Evolutionary conservation across 31 red algal species (phyloP).

Genomic region (Odonthalia washingtoniensis): DNA sequence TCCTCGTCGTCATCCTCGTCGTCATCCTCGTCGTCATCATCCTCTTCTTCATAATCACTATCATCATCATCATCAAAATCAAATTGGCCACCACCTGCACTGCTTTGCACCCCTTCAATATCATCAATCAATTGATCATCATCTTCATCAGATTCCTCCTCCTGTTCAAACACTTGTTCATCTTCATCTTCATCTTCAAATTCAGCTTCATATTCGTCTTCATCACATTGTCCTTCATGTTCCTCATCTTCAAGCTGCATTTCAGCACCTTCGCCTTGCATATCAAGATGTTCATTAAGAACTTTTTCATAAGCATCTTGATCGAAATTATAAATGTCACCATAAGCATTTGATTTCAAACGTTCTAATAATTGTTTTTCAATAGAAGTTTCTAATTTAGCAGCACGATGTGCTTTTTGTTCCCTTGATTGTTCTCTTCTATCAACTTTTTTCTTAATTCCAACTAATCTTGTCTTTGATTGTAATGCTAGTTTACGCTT

Average conservation of each 20-base stretch:
- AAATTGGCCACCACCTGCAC: conserved; percentile 31
- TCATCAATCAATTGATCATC: conserved; percentile 63
- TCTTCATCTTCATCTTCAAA: conserved; percentile 50
- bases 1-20: conserved; percentile 2
- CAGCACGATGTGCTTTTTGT: conserved; percentile 80
- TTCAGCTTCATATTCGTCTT: conserved; percentile 62
- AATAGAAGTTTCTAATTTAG: conserved; percentile 86
- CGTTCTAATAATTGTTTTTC: conserved; percentile 90
- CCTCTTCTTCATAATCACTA: conserved; percentile 35
- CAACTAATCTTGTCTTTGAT: conserved; percentile 74
- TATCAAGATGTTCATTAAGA: conserved; percentile 73
- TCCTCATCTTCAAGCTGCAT: conserved; percentile 56
- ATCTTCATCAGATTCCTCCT: conserved; percentile 44
- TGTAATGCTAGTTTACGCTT: conserved; percentile 68
- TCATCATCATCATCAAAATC: conserved; percentile 67
- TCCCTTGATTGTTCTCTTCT: conserved; percentile 81
- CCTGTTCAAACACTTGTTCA: conserved; percentile 3
- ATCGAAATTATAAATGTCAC: conserved; percentile 96
- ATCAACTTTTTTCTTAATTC: conserved; percentile 90
- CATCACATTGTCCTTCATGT: conserved; percentile 44
- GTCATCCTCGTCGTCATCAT: conserved; percentile 2
- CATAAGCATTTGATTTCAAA: conserved; percentile 83
- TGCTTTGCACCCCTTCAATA: conserved; percentile 25
- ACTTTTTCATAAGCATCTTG: conserved; percentile 90
- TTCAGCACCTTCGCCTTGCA: conserved; percentile 60